These are phyloP conservation scores for Hygrophorus pudorinus DNA, from an alignment of 768 basidiomycete genomes.

Conservation along the genomic window DNA sequence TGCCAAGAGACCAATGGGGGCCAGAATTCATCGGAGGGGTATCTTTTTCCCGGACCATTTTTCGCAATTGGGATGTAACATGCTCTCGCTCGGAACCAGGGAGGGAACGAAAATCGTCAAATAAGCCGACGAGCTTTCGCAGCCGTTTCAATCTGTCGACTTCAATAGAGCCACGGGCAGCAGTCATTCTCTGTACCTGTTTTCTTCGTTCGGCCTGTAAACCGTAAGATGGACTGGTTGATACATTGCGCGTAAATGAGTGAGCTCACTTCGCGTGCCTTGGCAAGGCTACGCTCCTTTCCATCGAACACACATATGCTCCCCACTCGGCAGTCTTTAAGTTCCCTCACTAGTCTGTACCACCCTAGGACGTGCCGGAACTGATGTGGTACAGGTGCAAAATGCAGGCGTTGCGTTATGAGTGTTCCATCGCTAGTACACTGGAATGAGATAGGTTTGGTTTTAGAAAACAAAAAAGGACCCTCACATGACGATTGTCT, in stretches of 20 bases:
- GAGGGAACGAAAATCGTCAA: constrained; percentile 5
- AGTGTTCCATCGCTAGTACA: constrained; percentile 69
- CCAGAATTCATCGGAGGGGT: neutral
- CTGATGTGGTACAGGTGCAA: constrained; percentile 50
- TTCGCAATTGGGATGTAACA: neutral
- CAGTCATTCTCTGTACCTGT: constrained; percentile 35
- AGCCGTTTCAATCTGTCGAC: constrained; percentile 47
- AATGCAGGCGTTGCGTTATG: constrained; percentile 76
- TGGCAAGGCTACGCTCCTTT: constrained; percentile 52
- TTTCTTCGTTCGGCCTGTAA: constrained; percentile 46
- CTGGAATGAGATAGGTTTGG: constrained; percentile 6
- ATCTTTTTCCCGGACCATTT: neutral
- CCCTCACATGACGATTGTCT: constrained; percentile 65
- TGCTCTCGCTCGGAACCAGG: neutral
- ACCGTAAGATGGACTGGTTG: neutral
- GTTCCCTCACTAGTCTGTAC: constrained; percentile 59
- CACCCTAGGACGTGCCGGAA: constrained; percentile 71
- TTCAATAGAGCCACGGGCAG: constrained; percentile 49
- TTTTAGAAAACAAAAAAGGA: constrained; percentile 4
- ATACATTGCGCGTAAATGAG: neutral
- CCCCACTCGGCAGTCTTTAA: constrained; percentile 43
- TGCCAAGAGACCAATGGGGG: neutral
- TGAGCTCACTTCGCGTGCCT: constrained; percentile 53
- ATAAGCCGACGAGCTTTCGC: constrained; percentile 26
- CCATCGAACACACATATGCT: constrained; percentile 81